phyloP scores from a whole-genome alignment of 1,284 basidiomycete genomes.

The Somion occarium region DNA sequence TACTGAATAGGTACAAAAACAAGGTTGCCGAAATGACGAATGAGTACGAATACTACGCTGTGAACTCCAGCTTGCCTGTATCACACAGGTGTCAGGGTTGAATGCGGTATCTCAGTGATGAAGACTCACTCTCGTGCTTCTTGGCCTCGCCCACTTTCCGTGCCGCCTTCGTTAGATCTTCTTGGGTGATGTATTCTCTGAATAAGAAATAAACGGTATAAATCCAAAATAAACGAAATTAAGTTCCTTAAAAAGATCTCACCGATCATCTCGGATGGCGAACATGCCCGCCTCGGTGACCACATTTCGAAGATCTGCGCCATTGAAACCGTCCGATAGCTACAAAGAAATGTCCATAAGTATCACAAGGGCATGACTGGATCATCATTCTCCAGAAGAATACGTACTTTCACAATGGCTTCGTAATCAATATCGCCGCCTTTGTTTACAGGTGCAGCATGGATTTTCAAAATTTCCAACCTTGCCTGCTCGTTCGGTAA shows the following conservation, averaged over 20 bases:
- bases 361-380: neutral
- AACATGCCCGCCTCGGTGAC: constrained; percentile 99
- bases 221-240: neutral
- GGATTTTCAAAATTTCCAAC: constrained; percentile 97
- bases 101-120: neutral
- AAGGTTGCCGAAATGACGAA: neutral
- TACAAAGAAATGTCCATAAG: neutral
- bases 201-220: constrained; percentile 12
- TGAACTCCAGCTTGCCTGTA: constrained; percentile 58
- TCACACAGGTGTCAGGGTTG: constrained; percentile 10
- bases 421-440: constrained; percentile 94
- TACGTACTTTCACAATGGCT: constrained; percentile 86
- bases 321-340: constrained; percentile 92
- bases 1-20: neutral
- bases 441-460: constrained; percentile 93
- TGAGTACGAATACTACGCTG: constrained; percentile 31
- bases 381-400: neutral
- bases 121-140: constrained; percentile 84
- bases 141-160: constrained; percentile 94
- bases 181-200: constrained; percentile 89
- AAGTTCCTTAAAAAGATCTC: constrained; percentile 18
- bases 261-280: constrained; percentile 94
- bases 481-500: constrained; percentile 96
- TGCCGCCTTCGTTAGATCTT: constrained; percentile 97
- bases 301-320: constrained; percentile 94